A percentile compares a stretch with the other conserved stretches of the same genome.
These are phyloP conservation scores for Kodamaea hsintzibuensis DNA, from an alignment of 805 yeast species.

Conservation along the genomic window DNA sequence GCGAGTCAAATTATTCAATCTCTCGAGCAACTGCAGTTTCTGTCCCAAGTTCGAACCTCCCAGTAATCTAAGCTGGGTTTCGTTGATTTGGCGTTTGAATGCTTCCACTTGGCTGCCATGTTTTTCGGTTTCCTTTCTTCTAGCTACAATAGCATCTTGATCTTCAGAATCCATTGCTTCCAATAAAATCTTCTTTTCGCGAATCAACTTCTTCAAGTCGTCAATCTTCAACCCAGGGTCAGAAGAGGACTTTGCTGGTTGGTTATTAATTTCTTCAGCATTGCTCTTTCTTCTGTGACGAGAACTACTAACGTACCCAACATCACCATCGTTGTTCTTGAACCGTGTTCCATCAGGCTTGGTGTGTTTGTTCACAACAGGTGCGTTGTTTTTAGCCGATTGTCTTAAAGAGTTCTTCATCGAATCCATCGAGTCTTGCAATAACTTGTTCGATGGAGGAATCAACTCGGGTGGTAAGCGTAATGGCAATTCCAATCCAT, in stretches of 20 bases:
- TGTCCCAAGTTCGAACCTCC: conserved; percentile 39
- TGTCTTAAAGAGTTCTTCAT: conserved; percentile 65
- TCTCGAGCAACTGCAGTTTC: conserved; percentile 52
- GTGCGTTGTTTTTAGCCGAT: conserved; percentile 17
- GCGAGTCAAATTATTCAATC: conserved; percentile 59
- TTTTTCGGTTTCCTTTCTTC: conserved; percentile 37
- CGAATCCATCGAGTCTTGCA: conserved; percentile 68
- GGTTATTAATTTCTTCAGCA: conserved; percentile 11
- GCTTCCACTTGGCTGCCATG: conserved; percentile 60
- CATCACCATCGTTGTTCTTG: conserved; percentile 73
- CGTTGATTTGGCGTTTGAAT: conserved; percentile 60
- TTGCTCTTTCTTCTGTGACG: conserved; percentile 48
- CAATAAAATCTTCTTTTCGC: conserved; percentile 69
- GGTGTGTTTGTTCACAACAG: conserved; percentile 19
- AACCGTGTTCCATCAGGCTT: conserved; percentile 41
- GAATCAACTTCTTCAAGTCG: conserved; percentile 61
- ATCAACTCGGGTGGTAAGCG: conserved; percentile 84
- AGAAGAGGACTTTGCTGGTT: conserved; percentile 20
- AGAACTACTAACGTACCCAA: conserved; percentile 70
- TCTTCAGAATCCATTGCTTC: conserved; percentile 74
- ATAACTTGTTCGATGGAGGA: conserved; percentile 79
- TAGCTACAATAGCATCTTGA: conserved; percentile 37
- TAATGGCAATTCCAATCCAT: conserved; percentile 83
- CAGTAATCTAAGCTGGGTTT: conserved; percentile 36
- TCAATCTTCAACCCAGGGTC: conserved; percentile 46